A percentile compares a stretch with the other conserved stretches of the same genome.
phyloP scores from a whole-genome alignment of 495 filamentous ascomycete genomes.

The Hyphodiscus hymeniophilus region DNA sequence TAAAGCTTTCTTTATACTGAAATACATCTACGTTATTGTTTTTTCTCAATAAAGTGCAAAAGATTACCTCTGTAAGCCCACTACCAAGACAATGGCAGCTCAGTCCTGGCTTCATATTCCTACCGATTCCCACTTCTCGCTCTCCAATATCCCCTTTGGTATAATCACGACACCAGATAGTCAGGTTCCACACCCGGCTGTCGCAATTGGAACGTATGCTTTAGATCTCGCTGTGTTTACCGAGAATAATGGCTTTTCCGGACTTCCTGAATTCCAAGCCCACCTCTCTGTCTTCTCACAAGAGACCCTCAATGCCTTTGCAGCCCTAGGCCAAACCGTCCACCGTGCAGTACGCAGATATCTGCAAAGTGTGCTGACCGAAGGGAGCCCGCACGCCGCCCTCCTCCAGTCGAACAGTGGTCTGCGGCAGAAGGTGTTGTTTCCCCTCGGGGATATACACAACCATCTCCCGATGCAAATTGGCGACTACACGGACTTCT shows the following conservation, averaged over 20 bases:
- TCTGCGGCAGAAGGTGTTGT: constrained; percentile 19
- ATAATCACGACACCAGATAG: background rate
- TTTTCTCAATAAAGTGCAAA: no score
- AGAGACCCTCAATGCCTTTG: constrained; percentile 75
- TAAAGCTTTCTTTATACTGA: no score
- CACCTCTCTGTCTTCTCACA: no score
- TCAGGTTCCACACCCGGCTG: background rate
- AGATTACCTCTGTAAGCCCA: no score
- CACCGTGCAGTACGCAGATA: constrained; percentile 56
- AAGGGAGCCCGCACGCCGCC: constrained; percentile 40
- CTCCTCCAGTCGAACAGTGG: constrained; percentile 24
- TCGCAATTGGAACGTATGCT: background rate
- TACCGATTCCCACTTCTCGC: background rate
- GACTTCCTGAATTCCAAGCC: no score
- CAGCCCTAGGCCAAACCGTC: constrained; percentile 65
- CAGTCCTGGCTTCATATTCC: background rate
- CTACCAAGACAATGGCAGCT: no score
- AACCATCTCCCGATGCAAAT: constrained; percentile 75
- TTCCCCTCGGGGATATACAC: constrained; percentile 37
- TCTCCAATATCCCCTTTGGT: background rate
- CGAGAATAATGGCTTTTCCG: background rate
- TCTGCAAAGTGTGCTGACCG: constrained; percentile 39
- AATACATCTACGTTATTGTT: no score
- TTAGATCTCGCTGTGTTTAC: background rate
- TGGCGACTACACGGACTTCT: constrained; percentile 94